These are phyloP conservation scores for Exophiala alcalophila DNA, from an alignment of 2,329 filamentous ascomycete genomes.

Conservation along the genomic window DNA sequence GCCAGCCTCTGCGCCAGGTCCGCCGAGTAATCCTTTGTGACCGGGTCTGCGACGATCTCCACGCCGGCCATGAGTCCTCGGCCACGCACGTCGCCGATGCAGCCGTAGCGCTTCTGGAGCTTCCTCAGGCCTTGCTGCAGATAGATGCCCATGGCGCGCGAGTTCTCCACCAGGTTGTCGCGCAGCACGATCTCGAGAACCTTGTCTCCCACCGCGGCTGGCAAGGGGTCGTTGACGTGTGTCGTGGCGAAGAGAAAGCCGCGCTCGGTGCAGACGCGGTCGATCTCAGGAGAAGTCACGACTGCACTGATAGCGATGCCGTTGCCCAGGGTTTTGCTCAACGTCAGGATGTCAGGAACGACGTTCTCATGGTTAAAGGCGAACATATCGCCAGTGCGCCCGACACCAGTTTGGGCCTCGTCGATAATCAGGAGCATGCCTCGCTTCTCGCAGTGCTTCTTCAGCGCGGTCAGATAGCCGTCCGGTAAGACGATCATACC, in stretches of 20 bases:
- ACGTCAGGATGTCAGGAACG: constrained; percentile 56
- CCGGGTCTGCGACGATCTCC: constrained; percentile 54
- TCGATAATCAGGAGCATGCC: constrained; percentile 59
- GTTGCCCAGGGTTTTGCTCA: constrained; percentile 61
- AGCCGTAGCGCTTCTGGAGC: constrained; percentile 53
- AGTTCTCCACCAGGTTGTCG: constrained; percentile 52
- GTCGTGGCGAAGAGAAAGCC: constrained; percentile 61
- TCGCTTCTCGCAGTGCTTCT: constrained; percentile 52
- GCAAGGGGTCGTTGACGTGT: constrained; percentile 61
- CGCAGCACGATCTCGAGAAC: constrained; percentile 61
- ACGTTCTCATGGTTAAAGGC: constrained; percentile 56
- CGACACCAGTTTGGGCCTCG: constrained; percentile 59
- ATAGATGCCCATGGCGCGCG: constrained; percentile 44
- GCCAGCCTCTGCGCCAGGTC: constrained; percentile 50
- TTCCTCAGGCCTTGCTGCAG: constrained; percentile 49
- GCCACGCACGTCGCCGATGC: constrained; percentile 61
- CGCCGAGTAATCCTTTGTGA: constrained; percentile 47
- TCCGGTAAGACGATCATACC: constrained; percentile 59
- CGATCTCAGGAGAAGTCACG: constrained; percentile 54
- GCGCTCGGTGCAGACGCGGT: constrained; percentile 45
- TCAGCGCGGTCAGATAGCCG: constrained; percentile 58
- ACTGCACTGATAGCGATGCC: constrained; percentile 59
- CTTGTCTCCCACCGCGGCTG: constrained; percentile 59
- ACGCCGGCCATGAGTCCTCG: constrained; percentile 58
- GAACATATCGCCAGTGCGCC: constrained; percentile 57